A percentile compares a stretch with the other conserved stretches of the same genome.
Conservation (phyloP, 129 eudicot species). For the Apium graveolens region DNA sequence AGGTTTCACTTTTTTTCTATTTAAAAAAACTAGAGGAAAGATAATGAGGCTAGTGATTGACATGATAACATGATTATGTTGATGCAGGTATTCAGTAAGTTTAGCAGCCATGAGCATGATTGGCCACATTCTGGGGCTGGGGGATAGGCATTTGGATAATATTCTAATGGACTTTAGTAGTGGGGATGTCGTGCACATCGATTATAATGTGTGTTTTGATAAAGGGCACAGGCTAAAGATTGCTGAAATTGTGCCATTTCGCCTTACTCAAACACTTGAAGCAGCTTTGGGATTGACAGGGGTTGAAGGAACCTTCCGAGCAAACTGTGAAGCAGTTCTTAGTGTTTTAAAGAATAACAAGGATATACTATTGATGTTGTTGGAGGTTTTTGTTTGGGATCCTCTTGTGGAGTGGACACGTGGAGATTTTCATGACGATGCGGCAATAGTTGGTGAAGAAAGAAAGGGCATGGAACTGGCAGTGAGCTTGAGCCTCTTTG, state of each 20-base stretch:
- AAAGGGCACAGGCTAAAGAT: constrained; percentile 95
- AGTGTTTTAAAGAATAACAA: constrained; percentile 77
- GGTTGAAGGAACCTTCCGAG: constrained; percentile 80
- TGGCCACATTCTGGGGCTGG: constrained; percentile 94
- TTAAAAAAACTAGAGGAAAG: background rate
- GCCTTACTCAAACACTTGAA: constrained; percentile 91
- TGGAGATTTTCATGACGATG: constrained; percentile 98
- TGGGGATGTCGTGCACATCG: constrained; percentile 96
- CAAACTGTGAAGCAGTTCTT: constrained; percentile 86
- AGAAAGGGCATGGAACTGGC: constrained; percentile 99
- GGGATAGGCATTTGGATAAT: constrained; percentile 96
- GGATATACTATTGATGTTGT: constrained; percentile 81
- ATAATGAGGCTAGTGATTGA: background rate
- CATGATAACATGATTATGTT: constrained; percentile 5
- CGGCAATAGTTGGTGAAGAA: constrained; percentile 97
- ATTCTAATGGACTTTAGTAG: constrained; percentile 77
- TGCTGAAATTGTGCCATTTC: constrained; percentile 98
- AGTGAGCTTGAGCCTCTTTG: constrained; percentile 97
- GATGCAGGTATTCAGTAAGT: constrained; percentile 80
- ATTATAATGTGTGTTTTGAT: constrained; percentile 97
- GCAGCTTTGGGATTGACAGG: constrained; percentile 94
- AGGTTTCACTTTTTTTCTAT: background rate
- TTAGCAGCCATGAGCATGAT: constrained; percentile 98
- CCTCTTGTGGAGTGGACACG: constrained; percentile 99
- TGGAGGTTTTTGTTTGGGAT: constrained; percentile 97